Evolutionary conservation across 2,329 filamentous ascomycete genomes (phyloP), one percentile per base, ranked within the genome.

Genomic region (Penicillium sp.): DNA sequence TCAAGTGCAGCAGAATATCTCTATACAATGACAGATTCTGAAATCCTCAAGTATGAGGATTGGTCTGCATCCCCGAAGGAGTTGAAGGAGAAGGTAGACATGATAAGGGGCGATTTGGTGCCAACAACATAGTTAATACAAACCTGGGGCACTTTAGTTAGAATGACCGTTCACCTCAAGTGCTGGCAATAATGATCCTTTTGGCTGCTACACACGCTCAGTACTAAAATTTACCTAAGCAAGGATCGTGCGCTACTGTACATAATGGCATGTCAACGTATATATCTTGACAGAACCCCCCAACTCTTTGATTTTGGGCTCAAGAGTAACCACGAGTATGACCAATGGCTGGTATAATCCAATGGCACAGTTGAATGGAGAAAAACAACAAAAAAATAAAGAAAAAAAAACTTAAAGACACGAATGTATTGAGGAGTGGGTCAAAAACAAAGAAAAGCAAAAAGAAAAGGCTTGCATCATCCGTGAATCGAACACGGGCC

Each of bases 401-500:
- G 10, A 23, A 19, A 13, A 2, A 42, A 19, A 37, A 11, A 35
- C 3, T 19, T 9, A 39, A 5, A 19, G 8, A 11, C 13, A 31
- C 4, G 29, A 14, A 5, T 5, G 11, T 16, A 11, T 14, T 23
- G 19, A 0, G 5, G 10, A 42, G 19, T 3, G 11, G 19, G 23
- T 4, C 10, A 23, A 35, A 48, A 33, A 33, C 0, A 23, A 16
- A 13, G 19, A 37, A 33, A 49, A 49, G 11, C 5, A 50, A 50
- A 37, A 50, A 27, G 8, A 19, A 50, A n/a, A 33, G 19, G 16
- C 16, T 19, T 76, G 74, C 75, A 76, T 76, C 74, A 74, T 76
- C 75, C 75, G 75, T 74, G 75, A 77, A 77, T 77, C 74, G 75
- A 77, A 77, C 75, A 74, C 74, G 75, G 74, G 74, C 73, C 75